Evolutionary conservation across 306 rosid genomes (phyloP).

Genomic region (Lathyrus aphaca): DNA sequence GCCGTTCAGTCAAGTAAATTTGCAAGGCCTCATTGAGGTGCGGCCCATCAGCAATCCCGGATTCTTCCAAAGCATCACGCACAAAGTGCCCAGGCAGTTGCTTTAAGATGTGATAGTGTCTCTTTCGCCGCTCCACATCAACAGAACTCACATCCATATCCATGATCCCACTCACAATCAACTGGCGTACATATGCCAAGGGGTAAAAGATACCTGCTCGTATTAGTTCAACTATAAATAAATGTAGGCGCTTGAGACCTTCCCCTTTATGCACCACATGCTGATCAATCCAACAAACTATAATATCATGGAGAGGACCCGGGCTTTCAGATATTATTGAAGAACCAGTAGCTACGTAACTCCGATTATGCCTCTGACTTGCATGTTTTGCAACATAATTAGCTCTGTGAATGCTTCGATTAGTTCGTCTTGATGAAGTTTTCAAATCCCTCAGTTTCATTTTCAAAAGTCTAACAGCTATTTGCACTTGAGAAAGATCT

Average conservation of each 20-base stretch:
- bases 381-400: conserved; percentile 47
- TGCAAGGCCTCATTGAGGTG: conserved; percentile 66
- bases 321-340: conserved; percentile 76
- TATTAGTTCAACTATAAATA: conserved; percentile 79
- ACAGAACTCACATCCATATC: conserved; percentile 58
- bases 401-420: conserved; percentile 41
- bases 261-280: conserved; percentile 80
- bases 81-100: conserved; percentile 68
- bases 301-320: conserved; percentile 88
- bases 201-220: conserved; percentile 83
- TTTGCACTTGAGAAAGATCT: conserved; percentile 79
- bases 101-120: conserved; percentile 75
- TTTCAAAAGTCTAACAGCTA: conserved; percentile 78
- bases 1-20: conserved; percentile 76
- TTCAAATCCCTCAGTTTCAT: conserved; percentile 64
- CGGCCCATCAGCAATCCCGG: conserved; percentile 61
- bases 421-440: conserved; percentile 46
- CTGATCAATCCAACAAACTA: conserved; percentile 99
- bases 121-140: conserved; percentile 63
- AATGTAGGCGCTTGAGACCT: conserved; percentile 76
- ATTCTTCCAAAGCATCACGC: conserved; percentile 68
- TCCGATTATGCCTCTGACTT: conserved; percentile 47
- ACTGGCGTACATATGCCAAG: conserved; percentile 88
- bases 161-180: conserved; percentile 89
- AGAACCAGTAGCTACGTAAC: conserved; percentile 42